These are phyloP conservation scores for Daldinia eschscholtzii DNA, from an alignment of 2,329 filamentous ascomycete genomes.

Conservation along the genomic window DNA sequence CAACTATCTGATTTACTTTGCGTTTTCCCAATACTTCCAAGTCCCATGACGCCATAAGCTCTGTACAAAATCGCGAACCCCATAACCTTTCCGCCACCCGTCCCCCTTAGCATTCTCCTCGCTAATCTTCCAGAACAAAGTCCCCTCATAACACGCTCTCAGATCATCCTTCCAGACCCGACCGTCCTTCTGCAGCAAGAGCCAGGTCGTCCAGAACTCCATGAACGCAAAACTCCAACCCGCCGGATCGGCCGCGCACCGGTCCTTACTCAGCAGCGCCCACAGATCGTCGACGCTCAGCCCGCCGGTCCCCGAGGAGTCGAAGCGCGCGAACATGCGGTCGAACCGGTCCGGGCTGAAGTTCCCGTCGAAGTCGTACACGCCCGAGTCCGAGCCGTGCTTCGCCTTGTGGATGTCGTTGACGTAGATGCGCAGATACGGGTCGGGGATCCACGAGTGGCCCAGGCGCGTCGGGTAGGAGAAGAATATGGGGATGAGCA, in stretches of 20 bases:
- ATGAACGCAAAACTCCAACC: constrained; percentile 42
- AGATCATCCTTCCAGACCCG: constrained; percentile 37
- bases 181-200: constrained; percentile 35
- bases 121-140: constrained; percentile 38
- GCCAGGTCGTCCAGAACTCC: constrained; percentile 40
- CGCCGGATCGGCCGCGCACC: constrained; percentile 39
- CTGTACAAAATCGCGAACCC: constrained; percentile 17
- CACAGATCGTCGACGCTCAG: constrained; percentile 24
- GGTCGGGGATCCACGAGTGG: constrained; percentile 55
- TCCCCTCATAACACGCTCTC: constrained; percentile 37
- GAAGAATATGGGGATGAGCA: constrained; percentile 58
- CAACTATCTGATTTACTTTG: constrained; percentile 5
- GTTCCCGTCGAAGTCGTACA: constrained; percentile 38
- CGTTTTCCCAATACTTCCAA: constrained; percentile 33
- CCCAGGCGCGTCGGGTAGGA: constrained; percentile 60
- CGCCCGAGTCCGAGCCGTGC: constrained; percentile 41
- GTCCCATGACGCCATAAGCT: constrained; percentile 25
- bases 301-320: constrained; percentile 16
- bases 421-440: constrained; percentile 56
- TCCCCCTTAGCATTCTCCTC: constrained; percentile 27
- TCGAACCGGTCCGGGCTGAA: constrained; percentile 29
- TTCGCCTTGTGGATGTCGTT: constrained; percentile 58
- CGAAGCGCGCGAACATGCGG: constrained; percentile 34
- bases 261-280: constrained; percentile 25
- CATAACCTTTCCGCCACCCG: constrained; percentile 31